Conservation (phyloP, 2,329 filamentous ascomycete species). For the Elsinoe perseae region DNA sequence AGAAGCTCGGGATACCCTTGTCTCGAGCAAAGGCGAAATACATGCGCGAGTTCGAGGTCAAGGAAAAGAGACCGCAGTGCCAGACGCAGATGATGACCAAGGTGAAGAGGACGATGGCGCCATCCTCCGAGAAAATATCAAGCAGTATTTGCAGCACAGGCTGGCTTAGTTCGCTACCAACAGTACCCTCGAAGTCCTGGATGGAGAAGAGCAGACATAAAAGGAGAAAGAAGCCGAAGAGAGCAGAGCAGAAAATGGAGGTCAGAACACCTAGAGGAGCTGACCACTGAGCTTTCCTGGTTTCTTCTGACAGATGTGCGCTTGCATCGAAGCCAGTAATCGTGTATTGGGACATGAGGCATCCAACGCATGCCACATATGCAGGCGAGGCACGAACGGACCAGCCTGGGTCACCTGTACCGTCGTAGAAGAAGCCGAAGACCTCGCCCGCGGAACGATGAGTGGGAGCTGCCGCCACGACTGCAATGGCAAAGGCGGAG, state of each 20-base stretch:
- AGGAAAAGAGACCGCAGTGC: constrained; percentile 53
- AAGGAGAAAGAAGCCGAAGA: constrained; percentile 55
- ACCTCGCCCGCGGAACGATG: constrained; percentile 40
- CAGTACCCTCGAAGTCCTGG: constrained; percentile 46
- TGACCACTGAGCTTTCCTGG: constrained; percentile 48
- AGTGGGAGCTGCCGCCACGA: constrained; percentile 50
- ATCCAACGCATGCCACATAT: constrained; percentile 49
- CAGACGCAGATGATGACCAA: constrained; percentile 53
- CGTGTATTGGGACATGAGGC: constrained; percentile 49
- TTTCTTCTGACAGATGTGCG: constrained; percentile 53
- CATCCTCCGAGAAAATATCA: constrained; percentile 49
- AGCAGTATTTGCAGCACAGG: constrained; percentile 53
- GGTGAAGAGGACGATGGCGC: constrained; percentile 48
- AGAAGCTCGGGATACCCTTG: constrained; percentile 48
- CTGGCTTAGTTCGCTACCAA: constrained; percentile 42
- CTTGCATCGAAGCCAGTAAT: constrained; percentile 49
- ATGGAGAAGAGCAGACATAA: constrained; percentile 52
- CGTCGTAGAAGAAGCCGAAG: constrained; percentile 39
- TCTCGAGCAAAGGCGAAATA: constrained; percentile 53
- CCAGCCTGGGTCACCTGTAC: constrained; percentile 47
- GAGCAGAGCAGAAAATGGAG: constrained; percentile 47
- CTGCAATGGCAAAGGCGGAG: constrained; percentile 46
- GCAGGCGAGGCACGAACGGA: constrained; percentile 45
- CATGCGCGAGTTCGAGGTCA: constrained; percentile 52
- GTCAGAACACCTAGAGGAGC: constrained; percentile 52